Evolutionary conservation across 345 rosid genomes (phyloP).

Genomic region (Salix brachista): DNA sequence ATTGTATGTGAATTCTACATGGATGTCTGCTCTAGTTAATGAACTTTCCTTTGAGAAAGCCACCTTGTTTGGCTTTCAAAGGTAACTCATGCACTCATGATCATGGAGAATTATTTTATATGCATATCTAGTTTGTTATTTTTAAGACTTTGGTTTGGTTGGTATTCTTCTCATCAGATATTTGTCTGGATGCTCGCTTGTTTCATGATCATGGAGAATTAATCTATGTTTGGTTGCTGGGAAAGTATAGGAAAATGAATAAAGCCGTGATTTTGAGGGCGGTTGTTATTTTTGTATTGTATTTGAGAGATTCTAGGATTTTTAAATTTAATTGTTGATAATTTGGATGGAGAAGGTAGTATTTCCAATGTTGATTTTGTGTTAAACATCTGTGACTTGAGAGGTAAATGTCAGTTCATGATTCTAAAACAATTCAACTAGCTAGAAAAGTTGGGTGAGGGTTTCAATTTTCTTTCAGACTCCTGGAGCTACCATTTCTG

Average conservation of each 20-base stretch:
- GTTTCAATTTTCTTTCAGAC: not conserved
- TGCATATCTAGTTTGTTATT: not conserved
- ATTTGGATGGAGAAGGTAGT: not conserved
- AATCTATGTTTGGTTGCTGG: not conserved
- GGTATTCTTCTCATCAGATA: not conserved
- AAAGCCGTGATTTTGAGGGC: not conserved
- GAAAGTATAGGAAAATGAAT: not conserved
- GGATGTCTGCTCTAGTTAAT: slow-evolving; percentile 17
- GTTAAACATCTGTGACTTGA: not conserved
- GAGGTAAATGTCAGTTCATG: not conserved
- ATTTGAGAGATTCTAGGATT: not conserved
- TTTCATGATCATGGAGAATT: not conserved
- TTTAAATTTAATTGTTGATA: no score
- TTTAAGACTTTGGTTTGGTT: not conserved
- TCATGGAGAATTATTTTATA: not conserved
- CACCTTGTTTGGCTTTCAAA: slow-evolving; percentile 57
- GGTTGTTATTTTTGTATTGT: not conserved
- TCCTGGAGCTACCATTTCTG: not conserved
- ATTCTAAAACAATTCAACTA: not conserved
- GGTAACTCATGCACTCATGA: slow-evolving; percentile 18
- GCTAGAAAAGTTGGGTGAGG: not conserved
- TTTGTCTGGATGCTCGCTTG: not conserved
- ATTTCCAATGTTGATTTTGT: not conserved
- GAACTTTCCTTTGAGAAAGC: slow-evolving; percentile 57
- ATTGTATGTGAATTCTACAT: no score